phyloP scores from a whole-genome alignment of 495 filamentous ascomycete species.

The Lepidopterella palustris region DNA sequence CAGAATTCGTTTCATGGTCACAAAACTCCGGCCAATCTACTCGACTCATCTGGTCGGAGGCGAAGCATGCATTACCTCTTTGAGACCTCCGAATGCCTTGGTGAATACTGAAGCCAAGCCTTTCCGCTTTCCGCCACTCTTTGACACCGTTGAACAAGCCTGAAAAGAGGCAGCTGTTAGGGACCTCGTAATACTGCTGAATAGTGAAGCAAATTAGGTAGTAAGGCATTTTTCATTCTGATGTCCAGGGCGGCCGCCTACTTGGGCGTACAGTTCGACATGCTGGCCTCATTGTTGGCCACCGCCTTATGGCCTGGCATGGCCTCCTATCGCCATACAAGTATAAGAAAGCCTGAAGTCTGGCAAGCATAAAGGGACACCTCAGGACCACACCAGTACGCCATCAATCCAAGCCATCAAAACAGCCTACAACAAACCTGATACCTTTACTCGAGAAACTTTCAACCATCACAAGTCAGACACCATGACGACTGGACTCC shows the following conservation, averaged over 20 bases:
- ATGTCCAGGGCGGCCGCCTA: too few relatives aligned
- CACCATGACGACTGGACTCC: conserved; percentile 6
- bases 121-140: not conserved
- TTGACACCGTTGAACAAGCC: not conserved
- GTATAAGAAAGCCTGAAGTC: not conserved
- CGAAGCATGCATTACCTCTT: not conserved
- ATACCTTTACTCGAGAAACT: too few relatives aligned
- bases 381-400: too few relatives aligned
- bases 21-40: not conserved
- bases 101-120: not conserved
- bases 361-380: not conserved
- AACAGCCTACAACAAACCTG: too few relatives aligned
- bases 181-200: not conserved
- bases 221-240: not conserved
- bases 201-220: not conserved
- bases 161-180: not conserved
- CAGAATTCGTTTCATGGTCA: not conserved
- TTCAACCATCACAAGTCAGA: not conserved
- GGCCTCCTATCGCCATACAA: not conserved
- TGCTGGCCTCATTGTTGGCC: too few relatives aligned
- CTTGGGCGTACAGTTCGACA: too few relatives aligned
- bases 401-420: too few relatives aligned
- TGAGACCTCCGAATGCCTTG: not conserved
- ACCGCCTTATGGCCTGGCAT: not conserved
- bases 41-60: not conserved